phyloP scores from a whole-genome alignment of 2,329 filamentous ascomycete species.

The Colletotrichum truncatum region DNA sequence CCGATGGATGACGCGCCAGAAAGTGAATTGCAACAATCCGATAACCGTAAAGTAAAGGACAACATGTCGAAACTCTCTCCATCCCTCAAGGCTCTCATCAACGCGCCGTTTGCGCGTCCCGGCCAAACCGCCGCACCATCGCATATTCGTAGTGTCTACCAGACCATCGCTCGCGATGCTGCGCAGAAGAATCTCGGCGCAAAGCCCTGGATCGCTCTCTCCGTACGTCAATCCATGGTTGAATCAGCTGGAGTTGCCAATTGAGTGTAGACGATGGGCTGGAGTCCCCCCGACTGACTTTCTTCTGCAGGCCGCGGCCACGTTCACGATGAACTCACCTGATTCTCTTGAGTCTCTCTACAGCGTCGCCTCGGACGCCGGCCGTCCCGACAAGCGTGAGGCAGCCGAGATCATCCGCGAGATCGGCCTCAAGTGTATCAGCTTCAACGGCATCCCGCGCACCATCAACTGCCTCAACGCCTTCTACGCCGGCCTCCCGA shows the following conservation, averaged over 20 bases:
- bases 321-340: constrained; percentile 88
- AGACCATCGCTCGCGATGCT: constrained; percentile 71
- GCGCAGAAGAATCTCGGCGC: constrained; percentile 67
- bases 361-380: constrained; percentile 51
- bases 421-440: constrained; percentile 79
- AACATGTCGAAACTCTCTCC: constrained; percentile 79
- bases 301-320: constrained; percentile 72
- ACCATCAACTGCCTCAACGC: constrained; percentile 84
- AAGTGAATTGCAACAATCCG: neutral
- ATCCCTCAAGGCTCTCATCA: constrained; percentile 78
- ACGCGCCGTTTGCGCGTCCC: constrained; percentile 72
- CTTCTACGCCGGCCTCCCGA: constrained; percentile 71
- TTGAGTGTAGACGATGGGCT: neutral
- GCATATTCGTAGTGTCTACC: constrained; percentile 71
- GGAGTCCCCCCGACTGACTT: neutral
- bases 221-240: constrained; percentile 53
- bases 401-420: constrained; percentile 79
- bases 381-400: constrained; percentile 36
- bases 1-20: constrained; percentile 21
- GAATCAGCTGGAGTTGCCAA: neutral
- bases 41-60: constrained; percentile 2
- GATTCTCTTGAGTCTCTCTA: constrained; percentile 75
- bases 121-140: constrained; percentile 71
- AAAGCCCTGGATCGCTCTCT: constrained; percentile 73
- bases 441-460: constrained; percentile 84